A percentile compares a stretch with the other conserved stretches of the same genome.
phyloP scores from a whole-genome alignment of 192 early-diverging fungal genomes.

The Coemansia sp. region DNA sequence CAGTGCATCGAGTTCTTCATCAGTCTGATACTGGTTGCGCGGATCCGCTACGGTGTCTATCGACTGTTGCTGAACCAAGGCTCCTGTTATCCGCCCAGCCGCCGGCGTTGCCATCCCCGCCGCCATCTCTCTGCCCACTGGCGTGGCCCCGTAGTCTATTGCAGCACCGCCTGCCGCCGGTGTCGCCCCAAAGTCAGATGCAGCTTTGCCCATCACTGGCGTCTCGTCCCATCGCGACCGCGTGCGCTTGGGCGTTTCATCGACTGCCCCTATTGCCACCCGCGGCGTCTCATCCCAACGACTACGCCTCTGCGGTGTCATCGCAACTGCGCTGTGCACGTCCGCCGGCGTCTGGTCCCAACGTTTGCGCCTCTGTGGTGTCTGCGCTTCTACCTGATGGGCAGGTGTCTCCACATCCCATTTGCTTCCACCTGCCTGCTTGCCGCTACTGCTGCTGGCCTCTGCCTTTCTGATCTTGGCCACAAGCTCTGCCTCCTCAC shows the following conservation, averaged over 20 bases:
- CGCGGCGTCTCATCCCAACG: slow-evolving; percentile 70
- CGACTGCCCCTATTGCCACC: slow-evolving; percentile 40
- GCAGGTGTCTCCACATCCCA: slow-evolving; percentile 86
- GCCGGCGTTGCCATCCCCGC: slow-evolving; percentile 22
- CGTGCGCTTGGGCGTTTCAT: slow-evolving; percentile 63
- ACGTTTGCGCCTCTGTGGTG: slow-evolving; percentile 56
- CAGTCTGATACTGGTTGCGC: slow-evolving; percentile 83
- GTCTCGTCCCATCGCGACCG: slow-evolving; percentile 97
- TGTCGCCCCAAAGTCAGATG: slow-evolving; percentile 13
- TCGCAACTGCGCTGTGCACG: slow-evolving; percentile 29
- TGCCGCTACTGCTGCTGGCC: slow-evolving; percentile 54
- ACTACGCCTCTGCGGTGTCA: slow-evolving; percentile 32
- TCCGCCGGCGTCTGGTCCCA: slow-evolving; percentile 74
- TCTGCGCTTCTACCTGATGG: slow-evolving; percentile 31
- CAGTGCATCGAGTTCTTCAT: slow-evolving; percentile 95
- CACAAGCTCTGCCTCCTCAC: slow-evolving; percentile 71
- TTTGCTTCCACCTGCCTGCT: slow-evolving; percentile 39
- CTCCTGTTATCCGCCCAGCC: neutral
- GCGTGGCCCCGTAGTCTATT: slow-evolving; percentile 18
- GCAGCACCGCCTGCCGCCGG: slow-evolving; percentile 15
- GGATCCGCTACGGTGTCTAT: slow-evolving; percentile 79
- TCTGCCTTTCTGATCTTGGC: slow-evolving; percentile 71
- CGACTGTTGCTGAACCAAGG: slow-evolving; percentile 17
- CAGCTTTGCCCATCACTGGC: slow-evolving; percentile 57
- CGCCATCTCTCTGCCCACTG: slow-evolving; percentile 46